Conservation (phyloP, 2,329 filamentous ascomycete genomes). For the Nemania sp. region DNA sequence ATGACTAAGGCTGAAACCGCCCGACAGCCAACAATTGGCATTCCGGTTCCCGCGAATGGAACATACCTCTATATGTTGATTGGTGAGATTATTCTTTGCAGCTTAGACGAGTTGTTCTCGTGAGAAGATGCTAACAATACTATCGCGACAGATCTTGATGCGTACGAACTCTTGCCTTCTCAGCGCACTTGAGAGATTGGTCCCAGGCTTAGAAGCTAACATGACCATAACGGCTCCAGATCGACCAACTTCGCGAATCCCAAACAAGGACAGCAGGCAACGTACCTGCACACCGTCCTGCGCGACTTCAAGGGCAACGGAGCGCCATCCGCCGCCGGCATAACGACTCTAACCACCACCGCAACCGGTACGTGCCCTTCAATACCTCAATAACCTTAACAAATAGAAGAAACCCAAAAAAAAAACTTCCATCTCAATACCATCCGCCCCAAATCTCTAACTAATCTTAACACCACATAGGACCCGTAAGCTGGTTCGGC, state of each 20-base stretch:
- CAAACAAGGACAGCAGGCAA: constrained; percentile 29
- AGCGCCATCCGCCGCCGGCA: constrained; percentile 26
- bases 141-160: constrained; percentile 36
- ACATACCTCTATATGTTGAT: constrained; percentile 39
- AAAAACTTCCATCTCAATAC: not conserved
- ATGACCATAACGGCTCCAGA: constrained; percentile 12
- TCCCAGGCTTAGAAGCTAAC: constrained; percentile 15
- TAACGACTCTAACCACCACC: constrained; percentile 30
- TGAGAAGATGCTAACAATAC: constrained; percentile 20
- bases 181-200: not conserved
- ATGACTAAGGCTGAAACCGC: constrained; percentile 36
- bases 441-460: not conserved
- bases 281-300: constrained; percentile 39
- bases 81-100: constrained; percentile 18
- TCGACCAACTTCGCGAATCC: constrained; percentile 39
- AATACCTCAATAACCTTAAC: too few relatives aligned
- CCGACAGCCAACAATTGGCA: constrained; percentile 36
- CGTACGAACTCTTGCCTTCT: constrained; percentile 26
- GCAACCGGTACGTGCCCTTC: constrained; percentile 10
- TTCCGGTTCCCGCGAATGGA: constrained; percentile 29
- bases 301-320: constrained; percentile 36
- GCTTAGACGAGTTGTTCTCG: not conserved
- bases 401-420: too few relatives aligned
- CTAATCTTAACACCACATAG: constrained; percentile 20
- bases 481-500: constrained; percentile 36